Base-by-base conservation (phyloP, 2,329 filamentous ascomycete species). In the Fusarium sp. region DNA sequence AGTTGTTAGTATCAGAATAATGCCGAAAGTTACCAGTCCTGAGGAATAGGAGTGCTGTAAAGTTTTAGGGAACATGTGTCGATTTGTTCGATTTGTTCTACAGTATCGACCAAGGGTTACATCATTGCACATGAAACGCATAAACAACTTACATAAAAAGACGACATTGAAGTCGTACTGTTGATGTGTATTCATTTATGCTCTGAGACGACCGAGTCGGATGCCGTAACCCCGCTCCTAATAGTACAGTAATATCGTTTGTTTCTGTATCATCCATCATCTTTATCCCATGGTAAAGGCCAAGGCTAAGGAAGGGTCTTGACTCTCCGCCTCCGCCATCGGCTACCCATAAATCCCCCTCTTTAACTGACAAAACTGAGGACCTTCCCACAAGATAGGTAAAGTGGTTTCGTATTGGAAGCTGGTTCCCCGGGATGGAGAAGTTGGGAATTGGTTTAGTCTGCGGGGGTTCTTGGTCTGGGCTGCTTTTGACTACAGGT, bases 401-500 rank as follows among this genome's bases (percentile, higher is more conserved):
- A 59, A 47, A 51, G 60, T 47, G 40, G 20, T 34, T 41, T 65
- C 50, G 45, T 49, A 66, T 56, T 53, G 55, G 10, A 37, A 66
- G 60, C 55, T 66, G 42, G 43, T 66, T 66, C 61, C 63, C 55
- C 55, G 50, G 37, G 45, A 28, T 60, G 43, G 53, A 59, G 53
- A 48, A 54, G 56, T 50, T 64, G 41, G n/a, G 51, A 54, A 63
- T 50, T 59, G 41, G 23, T 53, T 34, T 56, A 51, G 63, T 60
- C 60, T 72, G 72, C 56, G 72, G 72, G 72, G 72, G 18, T 37
- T 71, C 61, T 56, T 56, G 54, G 58, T 65, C 66, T 46, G 25
- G 23, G 20, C 41, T 55, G 28, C 37, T 42, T 40, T 40, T 40
- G 16, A 32, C 28, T 65, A 66, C 55, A 63, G 30, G 34, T 47